phyloP scores from a whole-genome alignment of 2,329 filamentous ascomycete genomes.

The Claviceps pusilla region DNA sequence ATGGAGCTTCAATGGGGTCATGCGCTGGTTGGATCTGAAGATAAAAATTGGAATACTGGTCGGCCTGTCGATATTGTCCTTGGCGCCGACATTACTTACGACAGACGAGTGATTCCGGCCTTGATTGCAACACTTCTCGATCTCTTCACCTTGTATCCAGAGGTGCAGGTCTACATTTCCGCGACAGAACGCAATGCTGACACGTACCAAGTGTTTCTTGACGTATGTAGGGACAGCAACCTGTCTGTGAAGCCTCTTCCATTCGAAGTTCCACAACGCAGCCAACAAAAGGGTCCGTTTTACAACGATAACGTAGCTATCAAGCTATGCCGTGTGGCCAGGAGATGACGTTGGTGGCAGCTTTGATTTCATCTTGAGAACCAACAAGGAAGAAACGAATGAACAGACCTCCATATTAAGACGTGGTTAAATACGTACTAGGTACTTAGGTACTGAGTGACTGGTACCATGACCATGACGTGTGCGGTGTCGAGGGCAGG shows the following conservation, averaged over 20 bases:
- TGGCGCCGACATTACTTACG: conserved; percentile 68
- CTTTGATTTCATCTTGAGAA: not conserved
- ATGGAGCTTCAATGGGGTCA: conserved; percentile 52
- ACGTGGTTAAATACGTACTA: not conserved
- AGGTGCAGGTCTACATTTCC: conserved; percentile 47
- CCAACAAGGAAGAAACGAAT: not conserved
- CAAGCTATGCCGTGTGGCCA: conserved; percentile 29
- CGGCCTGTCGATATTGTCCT: conserved; percentile 46
- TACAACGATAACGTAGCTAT: conserved; percentile 47
- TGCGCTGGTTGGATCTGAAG: conserved; percentile 41
- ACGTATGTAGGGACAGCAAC: conserved; percentile 36
- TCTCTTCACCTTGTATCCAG: conserved; percentile 42
- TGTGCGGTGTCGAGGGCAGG: not conserved
- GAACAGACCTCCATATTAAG: not conserved
- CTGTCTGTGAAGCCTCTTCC: conserved; percentile 28
- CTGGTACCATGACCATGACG: not conserved
- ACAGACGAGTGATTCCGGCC: conserved; percentile 45
- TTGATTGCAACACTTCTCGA: conserved; percentile 50
- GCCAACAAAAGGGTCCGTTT: conserved; percentile 45
- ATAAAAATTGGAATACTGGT: conserved; percentile 34
- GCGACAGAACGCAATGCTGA: conserved; percentile 55
- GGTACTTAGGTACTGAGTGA: not conserved
- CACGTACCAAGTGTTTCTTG: conserved; percentile 51
- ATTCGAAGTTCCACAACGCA: conserved; percentile 24
- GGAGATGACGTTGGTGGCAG: not conserved